These are phyloP conservation scores for Coprinopsis sp. DNA, from an alignment of 768 basidiomycete genomes.

Conservation along the genomic window DNA sequence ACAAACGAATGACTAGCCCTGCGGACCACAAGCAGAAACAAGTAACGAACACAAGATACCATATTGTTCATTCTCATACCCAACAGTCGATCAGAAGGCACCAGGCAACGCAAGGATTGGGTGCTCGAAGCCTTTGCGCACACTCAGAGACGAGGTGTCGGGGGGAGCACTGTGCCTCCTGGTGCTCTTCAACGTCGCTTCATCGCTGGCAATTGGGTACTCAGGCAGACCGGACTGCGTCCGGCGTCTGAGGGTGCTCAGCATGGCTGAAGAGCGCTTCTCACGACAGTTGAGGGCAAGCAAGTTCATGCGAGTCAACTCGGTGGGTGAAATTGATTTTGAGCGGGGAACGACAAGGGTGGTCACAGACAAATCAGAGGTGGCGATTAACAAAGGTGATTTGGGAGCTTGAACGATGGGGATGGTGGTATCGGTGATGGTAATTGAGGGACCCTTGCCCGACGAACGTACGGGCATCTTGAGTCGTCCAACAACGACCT, in stretches of 20 bases:
- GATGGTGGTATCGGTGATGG: constrained; percentile 18
- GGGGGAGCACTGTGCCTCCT: constrained; percentile 63
- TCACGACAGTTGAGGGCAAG: constrained; percentile 49
- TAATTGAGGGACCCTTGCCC: constrained; percentile 18
- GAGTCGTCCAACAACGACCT: constrained; percentile 34
- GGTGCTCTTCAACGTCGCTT: constrained; percentile 28
- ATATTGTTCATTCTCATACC: not conserved
- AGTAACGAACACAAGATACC: not conserved
- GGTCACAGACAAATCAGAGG: no score
- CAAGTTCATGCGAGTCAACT: constrained; percentile 52
- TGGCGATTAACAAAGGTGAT: no score
- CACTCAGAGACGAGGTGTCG: constrained; percentile 43
- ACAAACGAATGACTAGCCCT: no score
- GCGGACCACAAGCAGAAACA: no score
- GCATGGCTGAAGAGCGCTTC: constrained; percentile 59
- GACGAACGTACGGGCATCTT: constrained; percentile 35
- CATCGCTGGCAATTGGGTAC: not conserved
- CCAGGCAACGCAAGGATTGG: constrained; percentile 55
- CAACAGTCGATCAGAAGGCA: constrained; percentile 40
- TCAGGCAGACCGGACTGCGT: constrained; percentile 29
- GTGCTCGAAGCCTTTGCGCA: constrained; percentile 54
- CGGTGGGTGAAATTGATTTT: constrained; percentile 30
- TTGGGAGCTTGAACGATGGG: constrained; percentile 23
- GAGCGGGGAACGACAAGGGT: not conserved
- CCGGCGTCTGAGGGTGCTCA: constrained; percentile 57